A percentile compares a stretch with the other conserved stretches of the same genome.
phyloP scores from a whole-genome alignment of 306 rosid genomes.

The Cajanus cajan region DNA sequence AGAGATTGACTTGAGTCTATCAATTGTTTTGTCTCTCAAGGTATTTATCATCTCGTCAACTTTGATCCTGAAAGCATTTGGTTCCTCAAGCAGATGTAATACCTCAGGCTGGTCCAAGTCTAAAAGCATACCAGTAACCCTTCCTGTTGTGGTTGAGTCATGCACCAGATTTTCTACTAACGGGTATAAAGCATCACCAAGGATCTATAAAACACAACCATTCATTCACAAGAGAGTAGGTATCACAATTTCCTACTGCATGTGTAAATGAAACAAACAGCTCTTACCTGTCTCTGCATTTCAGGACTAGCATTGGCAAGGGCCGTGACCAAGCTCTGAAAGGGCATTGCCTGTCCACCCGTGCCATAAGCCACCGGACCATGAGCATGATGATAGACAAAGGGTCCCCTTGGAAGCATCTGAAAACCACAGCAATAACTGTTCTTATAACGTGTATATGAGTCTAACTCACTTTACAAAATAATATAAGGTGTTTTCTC shows the following conservation, averaged over 20 bases:
- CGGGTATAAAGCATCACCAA: conserved; percentile 59
- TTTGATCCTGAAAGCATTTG: conserved; percentile 48
- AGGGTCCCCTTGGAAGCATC: conserved; percentile 54
- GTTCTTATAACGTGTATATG: too few relatives aligned
- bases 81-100: conserved; percentile 56
- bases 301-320: conserved; percentile 53
- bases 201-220: conserved; percentile 54
- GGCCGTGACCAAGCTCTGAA: conserved; percentile 45
- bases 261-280: neutral
- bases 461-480: too few relatives aligned
- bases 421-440: conserved; percentile 1
- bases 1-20: too few relatives aligned
- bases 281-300: conserved; percentile 50
- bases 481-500: conserved; percentile 1
- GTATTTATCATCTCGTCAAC: conserved; percentile 55
- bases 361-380: conserved; percentile 38
- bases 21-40: conserved; percentile 26
- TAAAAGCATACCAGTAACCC: conserved; percentile 66
- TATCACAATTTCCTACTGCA: neutral
- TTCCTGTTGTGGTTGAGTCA: conserved; percentile 46
- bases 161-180: conserved; percentile 52
- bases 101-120: conserved; percentile 75
- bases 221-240: neutral
- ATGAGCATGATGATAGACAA: conserved; percentile 42
- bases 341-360: conserved; percentile 38